A percentile compares a stretch with the other conserved stretches of the same genome.
Conservation (phyloP, 2,329 filamentous ascomycete genomes). For the Alternaria gansuensis region DNA sequence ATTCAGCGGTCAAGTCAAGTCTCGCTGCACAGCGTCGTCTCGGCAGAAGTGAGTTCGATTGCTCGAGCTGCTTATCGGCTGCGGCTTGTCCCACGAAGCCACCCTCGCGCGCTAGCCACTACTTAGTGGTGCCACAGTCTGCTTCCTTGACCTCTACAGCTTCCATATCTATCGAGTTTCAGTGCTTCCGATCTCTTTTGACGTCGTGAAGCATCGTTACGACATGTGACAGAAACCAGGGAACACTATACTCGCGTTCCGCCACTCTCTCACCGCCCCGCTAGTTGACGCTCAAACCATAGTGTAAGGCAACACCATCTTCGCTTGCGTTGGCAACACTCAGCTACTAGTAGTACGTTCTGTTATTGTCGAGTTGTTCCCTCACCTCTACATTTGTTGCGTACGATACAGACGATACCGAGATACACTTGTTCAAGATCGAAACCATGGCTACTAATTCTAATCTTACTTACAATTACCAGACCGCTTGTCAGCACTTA, state of each 20-base stretch:
- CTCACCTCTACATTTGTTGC: conserved; percentile 8
- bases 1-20: not conserved
- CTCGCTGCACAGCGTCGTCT: not conserved
- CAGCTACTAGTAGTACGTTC: conserved; percentile 7
- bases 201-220: not conserved
- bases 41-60: not conserved
- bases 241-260: not conserved
- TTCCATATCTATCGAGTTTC: not conserved
- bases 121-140: not conserved
- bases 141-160: not conserved
- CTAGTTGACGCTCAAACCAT: not conserved
- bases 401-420: conserved; percentile 6
- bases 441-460: conserved; percentile 9
- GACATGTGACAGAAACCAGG: not conserved
- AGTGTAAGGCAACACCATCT: conserved; percentile 1
- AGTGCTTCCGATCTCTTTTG: not conserved
- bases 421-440: not conserved
- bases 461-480: conserved; percentile 5
- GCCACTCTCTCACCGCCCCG: conserved; percentile 12
- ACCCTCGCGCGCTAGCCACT: not conserved
- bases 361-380: not conserved
- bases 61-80: not conserved
- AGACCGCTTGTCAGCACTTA: not conserved
- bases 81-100: not conserved
- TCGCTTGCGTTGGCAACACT: not conserved